These are phyloP conservation scores for Sphaerobolus stellatus DNA, from an alignment of 1,284 basidiomycete species.

Conservation along the genomic window DNA sequence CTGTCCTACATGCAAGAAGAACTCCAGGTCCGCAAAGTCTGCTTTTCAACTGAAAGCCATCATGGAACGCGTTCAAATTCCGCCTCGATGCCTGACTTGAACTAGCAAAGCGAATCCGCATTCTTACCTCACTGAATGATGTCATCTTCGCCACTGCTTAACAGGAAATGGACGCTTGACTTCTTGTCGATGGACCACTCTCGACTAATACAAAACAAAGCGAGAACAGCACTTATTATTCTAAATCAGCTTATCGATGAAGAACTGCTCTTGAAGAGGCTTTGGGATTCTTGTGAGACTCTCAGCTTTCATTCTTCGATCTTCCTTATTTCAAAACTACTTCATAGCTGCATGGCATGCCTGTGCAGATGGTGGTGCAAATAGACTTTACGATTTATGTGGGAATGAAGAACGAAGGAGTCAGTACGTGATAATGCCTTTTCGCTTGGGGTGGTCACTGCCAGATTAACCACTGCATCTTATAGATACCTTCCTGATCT, in stretches of 20 bases:
- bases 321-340: slow-evolving; percentile 27
- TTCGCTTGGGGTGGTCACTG: background rate
- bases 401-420: slow-evolving; percentile 24
- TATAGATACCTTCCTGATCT: slow-evolving; percentile 79
- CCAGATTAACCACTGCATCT: slow-evolving; percentile 8
- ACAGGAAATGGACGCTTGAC: too few species aligned
- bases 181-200: too few species aligned
- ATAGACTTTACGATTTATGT: slow-evolving; percentile 75
- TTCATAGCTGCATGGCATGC: slow-evolving; percentile 29
- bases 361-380: slow-evolving; percentile 96
- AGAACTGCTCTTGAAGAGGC: slow-evolving; percentile 56
- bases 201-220: too few species aligned
- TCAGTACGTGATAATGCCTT: slow-evolving; percentile 32
- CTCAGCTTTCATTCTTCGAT: background rate
- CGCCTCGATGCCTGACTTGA: too few species aligned
- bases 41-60: slow-evolving; percentile 16
- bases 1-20: slow-evolving; percentile 16
- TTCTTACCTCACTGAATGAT: too few species aligned
- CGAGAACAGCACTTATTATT: slow-evolving; percentile 65
- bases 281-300: slow-evolving; percentile 67
- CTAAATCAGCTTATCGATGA: slow-evolving; percentile 84
- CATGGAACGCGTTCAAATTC: slow-evolving; percentile 13
- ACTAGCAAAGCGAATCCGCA: too few species aligned
- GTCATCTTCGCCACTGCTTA: too few species aligned
- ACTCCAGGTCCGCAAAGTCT: slow-evolving; percentile 11